Evolutionary conservation across 2,329 filamentous ascomycete genomes (phyloP).

Genomic region (Colletotrichum plurivorum): DNA sequence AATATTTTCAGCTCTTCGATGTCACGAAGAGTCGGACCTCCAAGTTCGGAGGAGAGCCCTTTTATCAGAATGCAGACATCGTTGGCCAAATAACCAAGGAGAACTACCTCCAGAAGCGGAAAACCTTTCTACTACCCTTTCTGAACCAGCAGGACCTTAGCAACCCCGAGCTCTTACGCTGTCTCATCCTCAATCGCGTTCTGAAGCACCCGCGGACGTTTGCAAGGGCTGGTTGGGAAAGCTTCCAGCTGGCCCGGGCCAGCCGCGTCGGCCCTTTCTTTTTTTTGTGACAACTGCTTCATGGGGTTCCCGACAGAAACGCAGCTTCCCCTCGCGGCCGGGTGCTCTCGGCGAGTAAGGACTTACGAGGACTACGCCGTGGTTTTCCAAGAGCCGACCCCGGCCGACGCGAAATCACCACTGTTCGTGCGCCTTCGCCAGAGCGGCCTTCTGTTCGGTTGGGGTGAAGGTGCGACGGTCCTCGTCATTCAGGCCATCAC

Average conservation of each 20-base stretch:
- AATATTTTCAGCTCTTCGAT: neutral
- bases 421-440: slow-evolving; percentile 10
- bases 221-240: slow-evolving; percentile 18
- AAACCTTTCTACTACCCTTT: slow-evolving; percentile 19
- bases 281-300: slow-evolving; percentile 27
- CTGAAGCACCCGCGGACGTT: slow-evolving; percentile 6
- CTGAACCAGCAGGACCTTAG: slow-evolving; percentile 18
- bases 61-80: too few relatives aligned
- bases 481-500: slow-evolving; percentile 23
- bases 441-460: slow-evolving; percentile 19
- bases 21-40: too few relatives aligned
- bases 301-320: slow-evolving; percentile 19
- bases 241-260: slow-evolving; percentile 5
- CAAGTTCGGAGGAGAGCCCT: too few relatives aligned
- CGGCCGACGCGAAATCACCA: neutral
- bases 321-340: neutral
- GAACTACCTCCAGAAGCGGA: neutral
- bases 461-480: slow-evolving; percentile 27
- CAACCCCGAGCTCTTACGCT: neutral
- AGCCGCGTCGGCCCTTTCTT: neutral
- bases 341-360: neutral
- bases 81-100: too few relatives aligned
- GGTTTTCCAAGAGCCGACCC: slow-evolving; percentile 1
- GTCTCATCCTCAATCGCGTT: slow-evolving; percentile 15
- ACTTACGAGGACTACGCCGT: neutral